Conservation (phyloP, 2,329 filamentous ascomycete species). For the Dryadomyces sulphureus region DNA sequence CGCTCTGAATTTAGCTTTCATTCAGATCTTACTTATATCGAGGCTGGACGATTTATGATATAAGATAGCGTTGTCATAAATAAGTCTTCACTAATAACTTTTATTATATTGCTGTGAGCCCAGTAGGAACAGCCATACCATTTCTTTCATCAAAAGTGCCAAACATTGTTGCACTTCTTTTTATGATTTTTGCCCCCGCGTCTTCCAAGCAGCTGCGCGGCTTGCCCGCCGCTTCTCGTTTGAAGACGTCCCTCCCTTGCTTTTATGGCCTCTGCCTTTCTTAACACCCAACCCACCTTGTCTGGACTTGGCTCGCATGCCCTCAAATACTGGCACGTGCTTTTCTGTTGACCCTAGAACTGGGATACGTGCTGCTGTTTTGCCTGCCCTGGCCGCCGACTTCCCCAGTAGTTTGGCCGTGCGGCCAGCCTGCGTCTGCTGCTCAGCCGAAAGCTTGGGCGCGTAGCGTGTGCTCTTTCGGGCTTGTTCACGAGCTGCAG, state of each 20-base stretch:
- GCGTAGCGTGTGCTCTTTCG: constrained; percentile 37
- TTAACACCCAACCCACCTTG: constrained; percentile 38
- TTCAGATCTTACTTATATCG: not conserved
- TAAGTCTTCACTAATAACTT: not conserved
- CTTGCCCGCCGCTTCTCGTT: constrained; percentile 20
- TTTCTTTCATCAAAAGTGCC: too few species aligned
- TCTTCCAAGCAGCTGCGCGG: constrained; percentile 10
- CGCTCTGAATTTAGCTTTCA: not conserved
- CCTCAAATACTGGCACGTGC: constrained; percentile 64
- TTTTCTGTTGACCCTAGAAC: not conserved
- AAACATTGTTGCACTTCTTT: too few species aligned
- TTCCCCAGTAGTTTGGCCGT: constrained; percentile 60
- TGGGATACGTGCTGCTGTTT: constrained; percentile 21
- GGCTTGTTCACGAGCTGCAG: constrained; percentile 12
- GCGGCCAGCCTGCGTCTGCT: constrained; percentile 58
- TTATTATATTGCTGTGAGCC: too few species aligned
- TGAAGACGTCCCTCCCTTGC: constrained; percentile 31
- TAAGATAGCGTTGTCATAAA: not conserved
- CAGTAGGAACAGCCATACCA: too few species aligned
- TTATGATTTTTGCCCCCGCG: constrained; percentile 1
- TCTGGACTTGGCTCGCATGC: constrained; percentile 54
- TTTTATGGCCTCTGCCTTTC: constrained; percentile 26
- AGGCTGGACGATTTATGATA: not conserved
- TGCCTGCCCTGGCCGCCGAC: constrained; percentile 20
- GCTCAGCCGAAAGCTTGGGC: constrained; percentile 51